Evolutionary conservation across 2,329 filamentous ascomycete genomes (phyloP), one percentile per base, ranked within the genome.

Genomic region (Ascochyta viciae-villosae): DNA sequence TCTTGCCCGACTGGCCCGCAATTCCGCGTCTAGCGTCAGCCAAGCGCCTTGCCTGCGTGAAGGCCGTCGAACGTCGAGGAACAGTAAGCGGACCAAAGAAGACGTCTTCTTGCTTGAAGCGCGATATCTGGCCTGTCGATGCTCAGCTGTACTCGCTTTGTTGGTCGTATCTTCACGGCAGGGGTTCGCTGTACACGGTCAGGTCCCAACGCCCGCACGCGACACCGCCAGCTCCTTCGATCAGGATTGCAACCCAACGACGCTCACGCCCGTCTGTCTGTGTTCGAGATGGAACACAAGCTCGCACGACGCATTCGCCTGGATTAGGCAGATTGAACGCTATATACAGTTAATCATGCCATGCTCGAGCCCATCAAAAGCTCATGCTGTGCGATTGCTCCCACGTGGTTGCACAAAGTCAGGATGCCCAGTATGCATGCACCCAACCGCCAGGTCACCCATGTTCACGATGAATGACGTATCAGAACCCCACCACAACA

Each of bases 1-100:
- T 64, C 58, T 54, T 26, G 50, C 52, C 66, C 65, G 64, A 70
- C 57, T 54, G 52, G 52, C 54, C 52, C 49, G 50, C 29, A 34
- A 33, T n/a, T 39, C 40, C 29, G 39, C 37, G 45, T 46, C 39
- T 50, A 43, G 35, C 51, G 57, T 56, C 57, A 48, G 50, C 47
- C 46, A 51, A 47, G 51, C 33, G 39, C 27, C 22, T 10, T 41
- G 7, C 22, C 15, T 26, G 12, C 2, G 22, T 41, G 23, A 41
- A 41, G 24, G 19, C 23, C 13, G 15, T 27, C 15, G 39, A 41
- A 45, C 29, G 12, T 22, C 42, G 22, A 22, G 13, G 29, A 34
- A 45, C 27, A 35, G 33, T 8, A 16, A 24, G 16, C 31, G 26
- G 16, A 35, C 22, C 1, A 43, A n/a, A 22, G 19, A 33, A 31